These are phyloP conservation scores for Pseudogymnoascus sp. DNA, from an alignment of 2,329 filamentous ascomycete species.

Conservation along the genomic window DNA sequence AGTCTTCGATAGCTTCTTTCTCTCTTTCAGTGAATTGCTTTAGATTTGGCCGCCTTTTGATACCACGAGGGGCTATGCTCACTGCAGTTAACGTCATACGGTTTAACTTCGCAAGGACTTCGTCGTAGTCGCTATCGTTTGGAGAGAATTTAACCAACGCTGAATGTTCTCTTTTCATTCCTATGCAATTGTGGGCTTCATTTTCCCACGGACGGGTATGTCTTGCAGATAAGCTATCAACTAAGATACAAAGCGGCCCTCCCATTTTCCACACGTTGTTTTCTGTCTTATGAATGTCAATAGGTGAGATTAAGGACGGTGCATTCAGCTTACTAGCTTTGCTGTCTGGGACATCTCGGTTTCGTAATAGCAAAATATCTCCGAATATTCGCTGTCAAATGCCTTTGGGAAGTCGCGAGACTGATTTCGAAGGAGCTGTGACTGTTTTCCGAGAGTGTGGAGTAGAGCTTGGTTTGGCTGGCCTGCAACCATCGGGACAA, in stretches of 20 bases:
- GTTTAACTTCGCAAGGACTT: not conserved
- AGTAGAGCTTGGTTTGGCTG: conserved; percentile 15
- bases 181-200: conserved; percentile 1
- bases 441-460: conserved; percentile 9
- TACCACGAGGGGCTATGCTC: not conserved
- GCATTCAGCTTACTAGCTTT: conserved; percentile 2
- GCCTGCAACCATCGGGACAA: conserved; percentile 14
- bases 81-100: not conserved
- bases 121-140: conserved; percentile 7
- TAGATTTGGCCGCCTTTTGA: not conserved
- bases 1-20: not conserved
- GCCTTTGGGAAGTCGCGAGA: conserved; percentile 7
- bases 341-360: conserved; percentile 14
- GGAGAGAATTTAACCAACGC: conserved; percentile 10
- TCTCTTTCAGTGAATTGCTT: not conserved
- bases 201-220: not conserved
- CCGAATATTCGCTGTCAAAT: conserved; percentile 10
- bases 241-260: not conserved
- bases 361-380: conserved; percentile 16
- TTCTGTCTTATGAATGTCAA: not conserved
- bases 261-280: conserved; percentile 7
- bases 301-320: not conserved
- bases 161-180: conserved; percentile 11
- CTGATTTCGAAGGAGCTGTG: conserved; percentile 10
- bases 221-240: conserved; percentile 4